These are phyloP conservation scores for Daedaleopsis sinensis DNA, from an alignment of 768 basidiomycete species.

Conservation along the genomic window DNA sequence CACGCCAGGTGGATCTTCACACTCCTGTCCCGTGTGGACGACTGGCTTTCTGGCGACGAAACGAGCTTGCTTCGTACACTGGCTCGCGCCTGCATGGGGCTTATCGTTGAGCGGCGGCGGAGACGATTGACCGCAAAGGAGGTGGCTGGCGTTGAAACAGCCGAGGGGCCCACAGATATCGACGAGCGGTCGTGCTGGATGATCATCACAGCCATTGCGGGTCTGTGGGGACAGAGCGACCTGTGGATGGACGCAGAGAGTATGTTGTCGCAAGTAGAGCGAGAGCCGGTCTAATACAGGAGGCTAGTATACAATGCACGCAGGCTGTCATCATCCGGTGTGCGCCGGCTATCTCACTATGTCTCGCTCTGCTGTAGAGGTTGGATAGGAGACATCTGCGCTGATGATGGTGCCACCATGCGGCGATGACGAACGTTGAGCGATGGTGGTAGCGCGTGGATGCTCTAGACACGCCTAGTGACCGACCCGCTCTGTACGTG, in stretches of 20 bases:
- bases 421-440: not conserved
- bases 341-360: not conserved
- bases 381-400: not conserved
- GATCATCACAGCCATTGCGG: conserved; percentile 62
- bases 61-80: conserved; percentile 76
- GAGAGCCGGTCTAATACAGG: not conserved
- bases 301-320: too few relatives aligned
- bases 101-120: conserved; percentile 24
- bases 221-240: conserved; percentile 79
- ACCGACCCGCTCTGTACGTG: too few relatives aligned
- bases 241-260: conserved; percentile 77
- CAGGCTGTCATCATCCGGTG: not conserved
- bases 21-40: conserved; percentile 70
- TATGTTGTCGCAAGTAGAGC: conserved; percentile 36
- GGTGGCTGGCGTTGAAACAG: not conserved
- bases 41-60: conserved; percentile 72
- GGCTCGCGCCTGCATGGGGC: conserved; percentile 63
- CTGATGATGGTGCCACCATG: not conserved
- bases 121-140: not conserved
- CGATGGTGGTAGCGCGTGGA: not conserved
- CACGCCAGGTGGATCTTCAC: conserved; percentile 83
- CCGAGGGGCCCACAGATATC: conserved; percentile 28
- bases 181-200: conserved; percentile 69
- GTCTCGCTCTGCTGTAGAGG: not conserved
- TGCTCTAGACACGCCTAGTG: not conserved